Percentiles rank a stretch among this genome's conserved stretches.
These are phyloP conservation scores for Stylonectria norvegica DNA, from an alignment of 2,329 filamentous ascomycete species.

Conservation along the genomic window DNA sequence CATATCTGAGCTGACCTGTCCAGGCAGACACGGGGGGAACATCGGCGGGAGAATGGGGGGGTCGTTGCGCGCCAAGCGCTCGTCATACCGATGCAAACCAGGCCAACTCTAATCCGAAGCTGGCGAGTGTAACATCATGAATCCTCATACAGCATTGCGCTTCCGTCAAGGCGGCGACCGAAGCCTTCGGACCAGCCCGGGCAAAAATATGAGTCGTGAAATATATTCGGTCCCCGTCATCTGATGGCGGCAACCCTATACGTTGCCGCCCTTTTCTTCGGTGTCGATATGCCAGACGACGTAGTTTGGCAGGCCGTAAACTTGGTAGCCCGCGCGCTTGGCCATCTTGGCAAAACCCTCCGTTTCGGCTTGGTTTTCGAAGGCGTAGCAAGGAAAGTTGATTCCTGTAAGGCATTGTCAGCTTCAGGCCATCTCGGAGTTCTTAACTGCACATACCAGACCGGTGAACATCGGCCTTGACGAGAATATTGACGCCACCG, in stretches of 20 bases:
- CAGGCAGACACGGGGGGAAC: conserved; percentile 8
- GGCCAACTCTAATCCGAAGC: conserved; percentile 8
- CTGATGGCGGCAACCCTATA: conserved; percentile 31
- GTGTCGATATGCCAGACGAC: conserved; percentile 99
- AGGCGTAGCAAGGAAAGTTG: conserved; percentile 95
- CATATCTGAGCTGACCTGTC: conserved; percentile 5
- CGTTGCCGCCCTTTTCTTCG: conserved; percentile 85
- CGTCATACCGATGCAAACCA: conserved; percentile 8
- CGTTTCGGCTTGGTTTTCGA: conserved; percentile 98
- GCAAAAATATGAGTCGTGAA: conserved; percentile 21
- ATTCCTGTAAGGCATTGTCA: conserved; percentile 60
- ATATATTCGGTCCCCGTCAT: conserved; percentile 8
- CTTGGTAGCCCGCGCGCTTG: conserved; percentile 88
- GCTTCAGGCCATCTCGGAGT: conserved; percentile 5
- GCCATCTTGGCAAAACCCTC: conserved; percentile 99
- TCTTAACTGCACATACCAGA: conserved; percentile 59
- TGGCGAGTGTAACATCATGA: conserved; percentile 22
- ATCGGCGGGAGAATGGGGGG: conserved; percentile 1
- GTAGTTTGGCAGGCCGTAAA: conserved; percentile 92
- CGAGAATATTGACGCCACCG: conserved; percentile 93
- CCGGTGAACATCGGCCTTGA: conserved; percentile 96
- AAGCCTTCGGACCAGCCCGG: conserved; percentile 17
- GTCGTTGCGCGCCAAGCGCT: conserved; percentile 6
- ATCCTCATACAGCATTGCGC: conserved; percentile 24
- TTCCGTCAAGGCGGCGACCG: conserved; percentile 13